Percentiles rank a stretch among this genome's conserved stretches.
phyloP scores from a whole-genome alignment of 306 rosid genomes.

The Chamaecrista fasciculata region DNA sequence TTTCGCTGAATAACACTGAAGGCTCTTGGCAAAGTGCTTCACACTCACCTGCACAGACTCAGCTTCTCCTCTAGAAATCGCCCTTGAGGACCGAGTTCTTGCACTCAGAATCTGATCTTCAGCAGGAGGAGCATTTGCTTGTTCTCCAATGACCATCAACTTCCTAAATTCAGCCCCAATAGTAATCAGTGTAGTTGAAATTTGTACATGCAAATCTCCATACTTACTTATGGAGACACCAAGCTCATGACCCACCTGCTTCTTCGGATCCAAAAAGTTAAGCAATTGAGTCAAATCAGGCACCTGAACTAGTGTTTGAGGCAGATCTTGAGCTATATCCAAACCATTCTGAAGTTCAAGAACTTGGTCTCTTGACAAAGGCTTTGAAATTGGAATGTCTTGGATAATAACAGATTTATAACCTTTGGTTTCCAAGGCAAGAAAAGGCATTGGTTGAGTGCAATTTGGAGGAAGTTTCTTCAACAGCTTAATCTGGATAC shows the following conservation, averaged over 20 bases:
- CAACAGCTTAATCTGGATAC: conserved; percentile 74
- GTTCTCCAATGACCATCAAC: conserved; percentile 67
- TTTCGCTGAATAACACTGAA: conserved; percentile 75
- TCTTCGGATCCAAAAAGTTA: conserved; percentile 61
- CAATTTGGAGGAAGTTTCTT: conserved; percentile 64
- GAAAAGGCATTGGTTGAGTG: conserved; percentile 64
- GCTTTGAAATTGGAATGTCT: conserved; percentile 82
- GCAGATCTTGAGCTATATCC: conserved; percentile 60
- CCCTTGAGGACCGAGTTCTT: conserved; percentile 59
- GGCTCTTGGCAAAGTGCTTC: conserved; percentile 83
- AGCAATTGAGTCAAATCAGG: conserved; percentile 53
- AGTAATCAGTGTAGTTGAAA: conserved; percentile 60
- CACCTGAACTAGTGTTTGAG: conserved; percentile 59
- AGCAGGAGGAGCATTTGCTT: conserved; percentile 66
- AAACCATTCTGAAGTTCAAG: conserved; percentile 75
- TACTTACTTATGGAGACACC: conserved; percentile 61
- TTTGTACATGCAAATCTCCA: conserved; percentile 55
- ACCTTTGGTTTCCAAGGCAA: conserved; percentile 70
- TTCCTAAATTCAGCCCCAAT: conserved; percentile 81
- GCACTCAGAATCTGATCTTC: conserved; percentile 74
- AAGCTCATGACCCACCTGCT: conserved; percentile 58
- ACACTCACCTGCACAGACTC: conserved; percentile 83
- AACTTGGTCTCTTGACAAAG: conserved; percentile 59
- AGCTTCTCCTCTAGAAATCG: conserved; percentile 65
- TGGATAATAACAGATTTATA: conserved; percentile 77